Evolutionary conservation across 495 filamentous ascomycete genomes (phyloP).

Genomic region (Monascus purpureus): DNA sequence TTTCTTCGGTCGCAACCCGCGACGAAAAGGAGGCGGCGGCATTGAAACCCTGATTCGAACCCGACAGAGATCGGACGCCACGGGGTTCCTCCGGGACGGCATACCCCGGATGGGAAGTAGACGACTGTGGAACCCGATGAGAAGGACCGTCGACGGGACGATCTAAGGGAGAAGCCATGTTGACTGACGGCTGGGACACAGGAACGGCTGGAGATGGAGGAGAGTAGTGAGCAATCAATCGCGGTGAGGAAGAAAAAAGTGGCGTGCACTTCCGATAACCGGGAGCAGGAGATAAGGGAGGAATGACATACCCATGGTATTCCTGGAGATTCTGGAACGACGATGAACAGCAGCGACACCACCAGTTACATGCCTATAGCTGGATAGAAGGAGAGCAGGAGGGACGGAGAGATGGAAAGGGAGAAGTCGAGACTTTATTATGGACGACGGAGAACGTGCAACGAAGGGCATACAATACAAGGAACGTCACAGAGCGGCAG

Average conservation of each 20-base stretch:
- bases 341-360: background rate
- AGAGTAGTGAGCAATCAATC: background rate
- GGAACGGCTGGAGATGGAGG: slow-evolving; percentile 22
- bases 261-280: background rate
- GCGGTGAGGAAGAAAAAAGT: background rate
- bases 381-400: background rate
- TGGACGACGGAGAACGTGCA: too few relatives aligned
- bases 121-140: slow-evolving; percentile 26
- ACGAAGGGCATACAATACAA: too few relatives aligned
- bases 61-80: slow-evolving; percentile 23
- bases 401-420: background rate
- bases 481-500: too few relatives aligned
- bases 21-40: slow-evolving; percentile 19
- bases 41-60: slow-evolving; percentile 29
- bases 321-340: background rate
- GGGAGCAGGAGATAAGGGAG: too few relatives aligned
- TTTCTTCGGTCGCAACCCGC: slow-evolving; percentile 13
- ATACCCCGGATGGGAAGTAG: slow-evolving; percentile 41
- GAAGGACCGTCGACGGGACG: slow-evolving; percentile 15
- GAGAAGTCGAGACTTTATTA: background rate
- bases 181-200: slow-evolving; percentile 15
- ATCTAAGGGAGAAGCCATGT: slow-evolving; percentile 11
- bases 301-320: slow-evolving; percentile 3
- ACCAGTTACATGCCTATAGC: too few relatives aligned
- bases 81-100: slow-evolving; percentile 43